phyloP scores from a whole-genome alignment of 2,329 filamentous ascomycete species.

The Metarhizium guizhouense region DNA sequence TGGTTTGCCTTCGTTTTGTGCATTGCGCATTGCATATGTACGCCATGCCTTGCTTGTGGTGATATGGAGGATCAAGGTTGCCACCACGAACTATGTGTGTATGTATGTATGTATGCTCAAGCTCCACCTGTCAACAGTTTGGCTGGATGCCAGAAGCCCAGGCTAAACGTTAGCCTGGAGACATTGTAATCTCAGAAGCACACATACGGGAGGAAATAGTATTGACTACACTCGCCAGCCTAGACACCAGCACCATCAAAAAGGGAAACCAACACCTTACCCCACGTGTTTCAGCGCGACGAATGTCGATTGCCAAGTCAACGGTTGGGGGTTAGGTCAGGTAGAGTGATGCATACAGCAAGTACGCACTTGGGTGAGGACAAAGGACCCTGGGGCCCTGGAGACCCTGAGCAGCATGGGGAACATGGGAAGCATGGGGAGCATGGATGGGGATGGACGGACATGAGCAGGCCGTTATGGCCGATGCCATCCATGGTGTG shows the following conservation, averaged over 20 bases:
- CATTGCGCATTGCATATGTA: background rate
- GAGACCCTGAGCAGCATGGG: no score
- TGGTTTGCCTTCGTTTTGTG: background rate
- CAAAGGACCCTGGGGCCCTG: background rate
- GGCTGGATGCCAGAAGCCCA: background rate
- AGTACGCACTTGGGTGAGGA: background rate
- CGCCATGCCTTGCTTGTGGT: background rate
- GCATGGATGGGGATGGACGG: background rate
- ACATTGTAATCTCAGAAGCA: background rate
- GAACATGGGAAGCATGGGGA: background rate
- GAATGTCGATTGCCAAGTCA: constrained; percentile 17
- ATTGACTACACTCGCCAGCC: background rate
- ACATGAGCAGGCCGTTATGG: background rate
- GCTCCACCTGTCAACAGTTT: background rate
- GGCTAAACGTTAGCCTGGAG: background rate
- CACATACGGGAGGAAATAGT: background rate
- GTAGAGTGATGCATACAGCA: background rate
- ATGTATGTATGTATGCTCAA: background rate
- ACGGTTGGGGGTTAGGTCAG: constrained; percentile 1
- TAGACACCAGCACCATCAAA: background rate
- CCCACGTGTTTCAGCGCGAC: constrained; percentile 13
- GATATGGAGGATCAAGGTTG: background rate
- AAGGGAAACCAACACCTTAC: background rate
- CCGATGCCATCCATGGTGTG: background rate
- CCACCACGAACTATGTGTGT: background rate